Evolutionary conservation across 208 protist species (phyloP), one percentile per base, ranked within the genome.

Genomic region (Crithidia brevicula): DNA sequence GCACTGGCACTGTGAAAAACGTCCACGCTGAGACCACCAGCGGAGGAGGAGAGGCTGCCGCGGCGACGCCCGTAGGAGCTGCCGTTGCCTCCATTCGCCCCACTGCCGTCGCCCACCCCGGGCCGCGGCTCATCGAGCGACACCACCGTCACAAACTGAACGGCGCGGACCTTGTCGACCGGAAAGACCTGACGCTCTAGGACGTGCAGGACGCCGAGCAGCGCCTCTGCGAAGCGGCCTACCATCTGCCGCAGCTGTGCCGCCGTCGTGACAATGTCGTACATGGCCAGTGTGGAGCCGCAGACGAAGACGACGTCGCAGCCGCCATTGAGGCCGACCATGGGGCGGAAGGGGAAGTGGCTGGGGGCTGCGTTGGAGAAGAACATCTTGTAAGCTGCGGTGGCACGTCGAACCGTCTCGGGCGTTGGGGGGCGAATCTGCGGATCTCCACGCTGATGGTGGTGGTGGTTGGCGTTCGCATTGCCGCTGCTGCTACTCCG

Each of bases 241-340:
- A 73, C 75, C 16, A 85, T 72, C 34, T 79, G 57, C 31, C 65
- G 49, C 22, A 88, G 74, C 62, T 84, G 82, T 52, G 81, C 79
- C 11, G 72, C 73, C 4, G 73, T 79, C 0, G 79, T 88, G n/a
- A 92, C 80, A 34, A 95, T 67, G 65, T 92, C 85, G 73, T 92
- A 95, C 8, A 92, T 57, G 16, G 70, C 76, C 25, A 95, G 61
- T n/a, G 86, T 89, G 38, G 79, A 59, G 7, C 84, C 86, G 27
- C 80, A 69, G 31, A 95, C 51, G 40, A 77, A 88, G 27, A 95
- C 89, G 1, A 95, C 82, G 60, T 95, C 89, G 74, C 89, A 95
- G 40, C 89, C 89, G 33, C 81, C 79, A 71, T 95, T 95, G 25
- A 89, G 68, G 20, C 86, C 84, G 7, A 88, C 77, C 65, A 85